These are phyloP conservation scores for Drechmeria coniospora DNA, from an alignment of 2,329 filamentous ascomycete genomes.

Conservation along the genomic window DNA sequence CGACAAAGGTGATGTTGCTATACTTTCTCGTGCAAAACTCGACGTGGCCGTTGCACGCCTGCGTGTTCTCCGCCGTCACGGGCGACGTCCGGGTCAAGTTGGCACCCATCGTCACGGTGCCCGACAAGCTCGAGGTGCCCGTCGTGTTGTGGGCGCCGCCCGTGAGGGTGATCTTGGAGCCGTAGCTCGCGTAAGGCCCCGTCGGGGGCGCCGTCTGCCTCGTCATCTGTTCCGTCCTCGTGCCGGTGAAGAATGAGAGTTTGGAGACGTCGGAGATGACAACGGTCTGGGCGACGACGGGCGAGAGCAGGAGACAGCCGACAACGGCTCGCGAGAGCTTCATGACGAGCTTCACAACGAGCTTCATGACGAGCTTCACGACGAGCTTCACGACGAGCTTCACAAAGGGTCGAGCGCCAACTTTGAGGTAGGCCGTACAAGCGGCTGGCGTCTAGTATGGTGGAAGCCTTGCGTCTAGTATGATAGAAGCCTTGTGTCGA, in stretches of 20 bases:
- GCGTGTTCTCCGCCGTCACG: slow-evolving; percentile 41
- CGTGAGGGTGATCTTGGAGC: slow-evolving; percentile 26
- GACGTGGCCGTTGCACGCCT: slow-evolving; percentile 63
- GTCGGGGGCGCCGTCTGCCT: slow-evolving; percentile 24
- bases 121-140: slow-evolving; percentile 16
- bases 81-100: slow-evolving; percentile 22
- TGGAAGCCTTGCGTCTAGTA: too few species aligned
- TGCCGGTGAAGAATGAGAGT: slow-evolving; percentile 21
- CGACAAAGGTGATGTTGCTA: slow-evolving; percentile 66
- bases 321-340: slow-evolving; percentile 8
- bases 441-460: too few species aligned
- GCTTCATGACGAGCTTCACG: too few species aligned
- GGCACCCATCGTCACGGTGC: slow-evolving; percentile 21
- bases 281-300: slow-evolving; percentile 11
- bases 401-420: too few species aligned
- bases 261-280: slow-evolving; percentile 16
- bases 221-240: slow-evolving; percentile 21
- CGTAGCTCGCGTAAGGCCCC: slow-evolving; percentile 27
- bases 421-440: too few species aligned
- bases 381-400: too few species aligned
- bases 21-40: slow-evolving; percentile 67
- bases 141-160: slow-evolving; percentile 17
- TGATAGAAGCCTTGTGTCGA: too few species aligned
- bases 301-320: slow-evolving; percentile 10
- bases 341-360: too few species aligned